Conservation (phyloP, 129 eudicot species). For the Ambrosia trifida region DNA sequence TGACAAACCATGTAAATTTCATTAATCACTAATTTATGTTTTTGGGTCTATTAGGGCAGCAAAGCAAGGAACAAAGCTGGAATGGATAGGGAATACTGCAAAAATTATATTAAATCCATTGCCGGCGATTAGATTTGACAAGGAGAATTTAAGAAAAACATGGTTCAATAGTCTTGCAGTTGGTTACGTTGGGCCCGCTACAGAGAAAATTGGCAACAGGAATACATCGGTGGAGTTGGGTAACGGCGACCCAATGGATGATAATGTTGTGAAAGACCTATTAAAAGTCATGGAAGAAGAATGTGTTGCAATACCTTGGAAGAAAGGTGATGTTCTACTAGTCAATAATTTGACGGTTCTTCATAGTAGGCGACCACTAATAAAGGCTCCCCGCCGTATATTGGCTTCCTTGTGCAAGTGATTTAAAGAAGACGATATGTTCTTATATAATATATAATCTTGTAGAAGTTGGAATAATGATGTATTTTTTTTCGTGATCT, state of each 20-base stretch:
- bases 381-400: slow-evolving; percentile 26
- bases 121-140: not conserved
- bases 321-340: slow-evolving; percentile 36
- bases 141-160: not conserved
- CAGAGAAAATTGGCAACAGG: not conserved
- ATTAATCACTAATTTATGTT: too few relatives aligned
- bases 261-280: slow-evolving; percentile 10
- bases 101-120: not conserved
- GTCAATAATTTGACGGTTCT: slow-evolving; percentile 28
- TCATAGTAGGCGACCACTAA: slow-evolving; percentile 17
- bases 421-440: not conserved
- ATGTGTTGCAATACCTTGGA: slow-evolving; percentile 35
- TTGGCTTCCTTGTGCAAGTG: slow-evolving; percentile 37
- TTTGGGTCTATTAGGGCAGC: not conserved
- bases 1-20: too few relatives aligned
- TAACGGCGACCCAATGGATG: slow-evolving; percentile 20
- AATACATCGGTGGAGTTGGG: slow-evolving; percentile 11
- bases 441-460: too few relatives aligned
- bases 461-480: too few relatives aligned
- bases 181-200: slow-evolving; percentile 25
- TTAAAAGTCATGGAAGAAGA: slow-evolving; percentile 33
- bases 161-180: slow-evolving; percentile 37
- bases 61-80: slow-evolving; percentile 13
- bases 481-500: too few relatives aligned
- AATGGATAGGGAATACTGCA: slow-evolving; percentile 11